Base-by-base conservation (phyloP, 768 basidiomycete genomes). In the Tremella fuciformis region DNA sequence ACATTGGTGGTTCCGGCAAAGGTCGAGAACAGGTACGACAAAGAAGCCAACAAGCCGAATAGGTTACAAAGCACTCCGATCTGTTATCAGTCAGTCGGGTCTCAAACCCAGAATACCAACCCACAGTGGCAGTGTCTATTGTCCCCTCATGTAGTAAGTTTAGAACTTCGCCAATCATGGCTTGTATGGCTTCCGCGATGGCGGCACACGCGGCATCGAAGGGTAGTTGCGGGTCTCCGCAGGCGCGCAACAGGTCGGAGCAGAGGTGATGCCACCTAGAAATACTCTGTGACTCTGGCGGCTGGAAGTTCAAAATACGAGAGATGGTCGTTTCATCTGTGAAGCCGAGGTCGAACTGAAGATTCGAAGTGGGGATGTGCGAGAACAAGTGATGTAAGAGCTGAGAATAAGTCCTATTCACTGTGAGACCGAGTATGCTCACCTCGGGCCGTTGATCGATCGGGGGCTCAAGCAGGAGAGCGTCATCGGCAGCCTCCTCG, bases 321-420 rank as follows among this genome's bases (percentile, higher is more conserved):
- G 63, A 72, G 7, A 71, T 50, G 6, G 66, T 62, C 15, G 67
- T 63, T 41, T 62, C 49, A 1, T 21, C 40, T 3, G 41, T 58
- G 1, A 39, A 15, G 16, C 53, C 51, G 50, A 57, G 53, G 19
- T 44, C 44, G 29, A 50, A 19, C 16, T 62, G 63, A 34, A 64
- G 50, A 0, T 51, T 11, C 9, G 65, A 60, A 13, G 62, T 21
- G 9, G 57, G n/a, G 9, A 57, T 49, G 52, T 73, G 58, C 37
- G 62, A 63, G 51, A 70, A 60, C 7, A 73, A 52, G 41, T 69
- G 68, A 49, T 70, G 60, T n/a, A 70, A 38, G 2, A 73, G 53
- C 71, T 73, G 24, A 1, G 16, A 13, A 13, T 18, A 8, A 46
- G 42, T 46, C 42, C 6, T 22, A 4, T 15, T 46, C 15, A n/a